Percentiles rank a stretch among this genome's conserved stretches.
phyloP scores from a whole-genome alignment of 2,329 filamentous ascomycete genomes.

The Rachicladosporium sp. region DNA sequence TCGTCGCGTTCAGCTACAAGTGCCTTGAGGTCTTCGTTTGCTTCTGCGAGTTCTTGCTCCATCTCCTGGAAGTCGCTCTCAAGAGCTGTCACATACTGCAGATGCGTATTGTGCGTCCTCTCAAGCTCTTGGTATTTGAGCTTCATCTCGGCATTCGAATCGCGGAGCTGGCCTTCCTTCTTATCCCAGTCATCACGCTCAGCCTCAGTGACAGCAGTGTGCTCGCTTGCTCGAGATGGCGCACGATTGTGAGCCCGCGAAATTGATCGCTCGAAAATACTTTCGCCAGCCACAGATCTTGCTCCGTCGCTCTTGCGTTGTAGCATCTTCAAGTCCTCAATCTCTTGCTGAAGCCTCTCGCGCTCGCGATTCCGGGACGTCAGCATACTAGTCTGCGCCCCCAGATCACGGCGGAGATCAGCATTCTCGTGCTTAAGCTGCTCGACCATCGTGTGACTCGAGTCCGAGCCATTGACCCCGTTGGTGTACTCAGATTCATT shows the following conservation, averaged over 20 bases:
- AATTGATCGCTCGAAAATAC: slow-evolving; percentile 85
- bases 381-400: slow-evolving; percentile 93
- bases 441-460: slow-evolving; percentile 42
- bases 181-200: slow-evolving; percentile 81
- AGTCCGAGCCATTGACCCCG: slow-evolving; percentile 19
- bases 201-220: slow-evolving; percentile 56
- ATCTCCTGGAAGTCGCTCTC: slow-evolving; percentile 55
- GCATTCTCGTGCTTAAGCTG: slow-evolving; percentile 85
- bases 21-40: slow-evolving; percentile 66
- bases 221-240: slow-evolving; percentile 60
- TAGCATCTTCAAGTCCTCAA: slow-evolving; percentile 87
- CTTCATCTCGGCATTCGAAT: slow-evolving; percentile 75
- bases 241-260: slow-evolving; percentile 65
- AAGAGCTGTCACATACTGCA: slow-evolving; percentile 66
- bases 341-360: slow-evolving; percentile 88
- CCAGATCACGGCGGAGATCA: slow-evolving; percentile 80
- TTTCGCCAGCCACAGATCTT: slow-evolving; percentile 60
- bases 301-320: slow-evolving; percentile 56
- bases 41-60: slow-evolving; percentile 68
- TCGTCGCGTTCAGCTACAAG: slow-evolving; percentile 80
- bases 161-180: slow-evolving; percentile 69
- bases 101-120: slow-evolving; percentile 65
- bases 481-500: slow-evolving; percentile 27
- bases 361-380: slow-evolving; percentile 93
- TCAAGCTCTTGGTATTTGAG: slow-evolving; percentile 83